Percentiles rank a stretch among this genome's conserved stretches.
Evolutionary conservation across 768 basidiomycete species (phyloP).

Genomic region (Albatrellus ellisii): DNA sequence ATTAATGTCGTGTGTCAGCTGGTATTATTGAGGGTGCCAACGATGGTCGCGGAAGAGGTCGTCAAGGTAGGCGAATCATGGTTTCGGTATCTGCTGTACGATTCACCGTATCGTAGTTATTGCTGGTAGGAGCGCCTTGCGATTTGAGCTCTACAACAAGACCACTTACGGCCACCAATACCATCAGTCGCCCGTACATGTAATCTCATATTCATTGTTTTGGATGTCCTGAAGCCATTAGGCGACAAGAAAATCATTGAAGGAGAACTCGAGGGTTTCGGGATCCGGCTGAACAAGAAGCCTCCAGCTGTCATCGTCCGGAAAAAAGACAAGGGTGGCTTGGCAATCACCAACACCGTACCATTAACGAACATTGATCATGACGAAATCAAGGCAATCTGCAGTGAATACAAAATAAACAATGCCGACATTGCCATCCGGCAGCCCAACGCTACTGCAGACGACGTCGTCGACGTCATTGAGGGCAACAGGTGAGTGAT

Average conservation of each 20-base stretch:
- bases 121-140: slow-evolving; percentile 40
- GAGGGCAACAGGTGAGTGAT: slow-evolving; percentile 82
- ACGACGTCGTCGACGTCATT: slow-evolving; percentile 94
- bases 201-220: slow-evolving; percentile 95
- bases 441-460: slow-evolving; percentile 82
- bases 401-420: slow-evolving; percentile 84
- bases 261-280: slow-evolving; percentile 92
- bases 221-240: slow-evolving; percentile 97
- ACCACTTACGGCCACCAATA: slow-evolving; percentile 4
- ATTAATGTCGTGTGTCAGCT: slow-evolving; percentile 30
- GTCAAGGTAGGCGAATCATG: slow-evolving; percentile 51
- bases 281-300: slow-evolving; percentile 90
- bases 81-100: neutral
- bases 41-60: slow-evolving; percentile 91
- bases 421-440: slow-evolving; percentile 90
- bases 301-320: slow-evolving; percentile 79
- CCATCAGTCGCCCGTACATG: slow-evolving; percentile 86
- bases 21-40: slow-evolving; percentile 98
- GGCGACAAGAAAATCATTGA: slow-evolving; percentile 91
- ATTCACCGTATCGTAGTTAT: slow-evolving; percentile 37
- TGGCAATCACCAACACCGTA: slow-evolving; percentile 93
- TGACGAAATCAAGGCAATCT: slow-evolving; percentile 90
- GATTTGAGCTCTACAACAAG: neutral
- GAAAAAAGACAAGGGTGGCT: slow-evolving; percentile 83
- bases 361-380: slow-evolving; percentile 92